phyloP scores from a whole-genome alignment of 306 rosid species.

The Cercis canadensis region DNA sequence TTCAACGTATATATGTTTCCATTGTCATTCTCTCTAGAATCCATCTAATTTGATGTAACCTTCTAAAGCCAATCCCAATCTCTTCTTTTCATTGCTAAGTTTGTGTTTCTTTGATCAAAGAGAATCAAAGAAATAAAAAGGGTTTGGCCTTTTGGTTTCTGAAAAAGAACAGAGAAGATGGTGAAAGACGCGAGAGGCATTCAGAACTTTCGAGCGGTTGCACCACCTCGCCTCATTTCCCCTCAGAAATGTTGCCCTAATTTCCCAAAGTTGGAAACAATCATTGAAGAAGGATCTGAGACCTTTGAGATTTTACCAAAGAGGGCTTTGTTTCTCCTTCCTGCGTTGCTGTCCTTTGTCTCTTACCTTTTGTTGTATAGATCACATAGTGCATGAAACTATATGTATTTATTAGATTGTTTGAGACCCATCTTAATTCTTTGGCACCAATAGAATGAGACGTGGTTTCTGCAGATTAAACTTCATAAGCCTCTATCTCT shows the following conservation, averaged over 20 bases:
- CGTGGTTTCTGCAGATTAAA: no score
- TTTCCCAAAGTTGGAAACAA: constrained; percentile 47
- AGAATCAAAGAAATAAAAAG: neutral
- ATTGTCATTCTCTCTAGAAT: no score
- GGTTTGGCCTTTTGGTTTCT: neutral
- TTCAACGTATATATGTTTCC: neutral
- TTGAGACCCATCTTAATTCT: no score
- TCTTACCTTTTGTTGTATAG: constrained; percentile 45
- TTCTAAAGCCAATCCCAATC: neutral
- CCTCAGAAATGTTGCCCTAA: constrained; percentile 16
- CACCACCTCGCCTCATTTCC: constrained; percentile 42
- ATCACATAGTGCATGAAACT: neutral
- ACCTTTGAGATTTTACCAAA: constrained; percentile 3
- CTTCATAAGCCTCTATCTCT: no score
- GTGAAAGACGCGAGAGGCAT: constrained; percentile 28
- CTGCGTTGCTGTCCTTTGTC: constrained; percentile 38
- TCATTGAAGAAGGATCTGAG: constrained; percentile 50
- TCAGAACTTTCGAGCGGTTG: constrained; percentile 46
- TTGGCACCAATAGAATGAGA: no score
- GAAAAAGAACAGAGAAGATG: constrained; percentile 20
- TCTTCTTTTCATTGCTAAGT: neutral
- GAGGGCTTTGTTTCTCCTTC: constrained; percentile 48
- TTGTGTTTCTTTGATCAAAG: neutral
- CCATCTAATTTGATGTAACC: neutral
- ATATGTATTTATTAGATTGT: no score